Conservation (phyloP, 441 rosid species). For the Jatropha podagrica region DNA sequence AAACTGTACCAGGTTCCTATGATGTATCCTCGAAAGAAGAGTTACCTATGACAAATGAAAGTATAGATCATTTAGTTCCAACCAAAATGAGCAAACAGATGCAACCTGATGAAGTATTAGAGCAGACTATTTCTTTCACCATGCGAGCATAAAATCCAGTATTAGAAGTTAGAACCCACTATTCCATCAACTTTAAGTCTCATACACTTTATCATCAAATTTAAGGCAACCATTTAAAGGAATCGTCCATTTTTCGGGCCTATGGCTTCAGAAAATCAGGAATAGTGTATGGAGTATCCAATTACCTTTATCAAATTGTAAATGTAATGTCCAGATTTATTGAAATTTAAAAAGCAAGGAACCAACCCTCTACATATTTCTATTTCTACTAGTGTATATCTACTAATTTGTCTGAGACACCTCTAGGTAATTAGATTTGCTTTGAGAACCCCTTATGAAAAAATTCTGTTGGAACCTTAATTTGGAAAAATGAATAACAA, state of each 20-base stretch:
- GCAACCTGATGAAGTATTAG: neutral
- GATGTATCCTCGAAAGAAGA: slow-evolving; percentile 98
- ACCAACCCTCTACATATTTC: neutral
- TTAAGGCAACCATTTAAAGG: neutral
- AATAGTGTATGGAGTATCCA: neutral
- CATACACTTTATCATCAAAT: slow-evolving; percentile 9
- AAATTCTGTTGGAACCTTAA: neutral
- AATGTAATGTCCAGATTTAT: neutral
- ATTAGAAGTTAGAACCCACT: neutral
- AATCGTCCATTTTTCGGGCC: neutral
- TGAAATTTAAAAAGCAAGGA: neutral
- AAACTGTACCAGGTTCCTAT: slow-evolving; percentile 93
- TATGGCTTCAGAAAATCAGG: slow-evolving; percentile 1
- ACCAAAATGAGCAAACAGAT: neutral
- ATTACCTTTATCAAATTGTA: neutral
- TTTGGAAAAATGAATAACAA: neutral
- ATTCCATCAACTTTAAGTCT: slow-evolving; percentile 5
- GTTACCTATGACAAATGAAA: slow-evolving; percentile 54
- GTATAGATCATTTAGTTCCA: slow-evolving; percentile 6
- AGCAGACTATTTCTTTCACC: neutral
- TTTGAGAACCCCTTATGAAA: neutral
- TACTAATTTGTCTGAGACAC: neutral
- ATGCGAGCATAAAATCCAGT: neutral
- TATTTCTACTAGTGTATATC: neutral
- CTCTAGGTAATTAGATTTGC: slow-evolving; percentile 4